Percentiles rank a stretch among this genome's conserved stretches.
Conservation (phyloP, 805 yeast genomes). For the Sugiyamaella qingdaonensis region DNA sequence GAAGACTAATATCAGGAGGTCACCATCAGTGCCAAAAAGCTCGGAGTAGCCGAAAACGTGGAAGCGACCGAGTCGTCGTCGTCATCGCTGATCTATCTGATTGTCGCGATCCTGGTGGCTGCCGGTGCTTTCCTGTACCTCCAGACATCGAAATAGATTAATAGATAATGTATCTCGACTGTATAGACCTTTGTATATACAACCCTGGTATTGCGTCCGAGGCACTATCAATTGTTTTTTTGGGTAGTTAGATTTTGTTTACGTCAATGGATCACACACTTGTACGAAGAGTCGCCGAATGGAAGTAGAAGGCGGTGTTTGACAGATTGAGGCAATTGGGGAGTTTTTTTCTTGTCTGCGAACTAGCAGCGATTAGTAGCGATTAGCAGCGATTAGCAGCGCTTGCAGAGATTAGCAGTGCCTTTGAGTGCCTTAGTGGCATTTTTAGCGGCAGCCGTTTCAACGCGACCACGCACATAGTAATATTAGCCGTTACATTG, state of each 20-base stretch:
- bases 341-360: background rate
- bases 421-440: too few relatives aligned
- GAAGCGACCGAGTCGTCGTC: conserved; percentile 21
- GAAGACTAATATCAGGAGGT: conserved; percentile 11
- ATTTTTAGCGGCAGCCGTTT: too few relatives aligned
- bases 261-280: too few relatives aligned
- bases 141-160: conserved; percentile 23
- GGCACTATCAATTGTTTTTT: background rate
- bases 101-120: conserved; percentile 31
- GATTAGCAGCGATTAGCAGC: background rate
- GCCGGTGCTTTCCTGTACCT: conserved; percentile 34
- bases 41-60: conserved; percentile 21
- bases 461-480: too few relatives aligned
- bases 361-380: background rate
- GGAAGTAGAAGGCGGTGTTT: too few relatives aligned
- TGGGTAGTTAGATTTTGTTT: too few relatives aligned
- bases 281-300: too few relatives aligned
- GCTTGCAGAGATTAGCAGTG: background rate
- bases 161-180: too few relatives aligned
- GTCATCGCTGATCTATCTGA: conserved; percentile 25
- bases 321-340: background rate
- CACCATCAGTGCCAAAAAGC: conserved; percentile 10
- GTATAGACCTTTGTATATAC: background rate
- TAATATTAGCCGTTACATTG: too few relatives aligned
- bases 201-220: too few relatives aligned